Evolutionary conservation across 2,329 filamentous ascomycete species (phyloP), one percentile per base, ranked within the genome.

Genomic region (Fusarium floridanum): DNA sequence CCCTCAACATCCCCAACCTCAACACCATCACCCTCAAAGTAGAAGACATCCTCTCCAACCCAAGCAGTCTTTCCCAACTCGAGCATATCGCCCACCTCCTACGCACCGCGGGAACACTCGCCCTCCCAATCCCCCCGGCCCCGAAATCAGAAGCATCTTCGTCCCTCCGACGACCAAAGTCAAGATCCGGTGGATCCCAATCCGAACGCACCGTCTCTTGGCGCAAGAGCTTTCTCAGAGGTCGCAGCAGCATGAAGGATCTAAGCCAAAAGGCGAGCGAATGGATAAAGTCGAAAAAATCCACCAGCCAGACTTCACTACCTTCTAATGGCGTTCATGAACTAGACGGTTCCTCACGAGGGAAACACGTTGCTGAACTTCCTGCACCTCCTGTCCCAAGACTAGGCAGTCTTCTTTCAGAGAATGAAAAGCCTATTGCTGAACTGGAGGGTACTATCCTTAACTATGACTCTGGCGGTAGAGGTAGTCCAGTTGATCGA

Each of bases 21-120:
- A 83, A 84, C 16, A 77, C 79, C 11, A 77, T 87, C 6, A 79
- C 76, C 24, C 78, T 89, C 50, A 84, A 83, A 0, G 84, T 86
- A 62, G 86, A 87, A 59, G 87, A 89, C 36, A 82, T 89, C 24
- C 79, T 89, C n/a, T 81, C 85, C 14, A 79, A 88, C 70, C 86
- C 88, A 7, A 88, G 86, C 24, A 87, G 88, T 84, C 79, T 83
- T 43, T 80, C 82, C 17, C 88, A 89, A 66, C 85, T 87, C 69
- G 86, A 87, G 68, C 80, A 86, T 12, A 74, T 86, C 39, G 67
- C 76, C 7, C 67, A 67, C 29, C 79, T 76, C n/a, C 79, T 82
- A 48, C 77, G 59, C 34, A 71, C 75, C 9, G 61, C 70, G 3
- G 78, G 66, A 7, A 69, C 69, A 5, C 55, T 76, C 11, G 43